Base-by-base conservation (phyloP, 1,139 yeast genomes). In the Scheffersomyces segobiensis region DNA sequence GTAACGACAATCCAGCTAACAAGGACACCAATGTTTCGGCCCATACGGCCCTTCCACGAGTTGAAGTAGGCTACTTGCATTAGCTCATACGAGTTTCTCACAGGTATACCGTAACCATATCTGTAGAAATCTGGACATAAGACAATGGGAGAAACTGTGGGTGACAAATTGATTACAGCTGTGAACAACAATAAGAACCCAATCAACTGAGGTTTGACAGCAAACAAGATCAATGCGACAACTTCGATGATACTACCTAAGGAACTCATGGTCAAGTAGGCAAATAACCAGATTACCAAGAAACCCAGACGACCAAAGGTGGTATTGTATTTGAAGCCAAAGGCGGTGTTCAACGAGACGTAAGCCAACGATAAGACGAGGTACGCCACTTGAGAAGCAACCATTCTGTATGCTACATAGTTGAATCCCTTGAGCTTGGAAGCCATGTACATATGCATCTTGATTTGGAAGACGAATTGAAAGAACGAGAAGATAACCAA, bases 21-120 rank as follows among this genome's bases (percentile, higher is more conserved):
- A 57, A 84, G 70, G 6, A 84, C 66, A 2, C 87, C 86, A 54
- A 82, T 67, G 58, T 81, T 69, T 55, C 84, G 70, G 1, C 86
- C 86, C 64, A 84, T 61, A 21, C 75, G 56, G 0, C 84, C 83
- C 62, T 77, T 80, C 71, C 80, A 79, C 0, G 83, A 72, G 65
- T 83, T 65, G 57, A 80, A 78, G 52, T 81, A 74, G 0, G 80
- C 72, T 6, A 82, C 80, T 59, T 82, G 84, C 69, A 81, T 65
- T 52, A 82, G 67, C 54, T 82, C 83, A 60, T 80, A 76, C 1
- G 83, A 76, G 62, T 81, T 80, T 55, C 77, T 75, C 53, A 83
- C 78, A 1, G 88, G 88, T 70, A 82, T 72, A 2, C 83, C 86
- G 64, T 83, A 82, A 0, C 86, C 85, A 60, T 79, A 84, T 47